These are phyloP conservation scores for Zarea fungicola DNA, from an alignment of 2,329 filamentous ascomycete genomes.

Conservation along the genomic window DNA sequence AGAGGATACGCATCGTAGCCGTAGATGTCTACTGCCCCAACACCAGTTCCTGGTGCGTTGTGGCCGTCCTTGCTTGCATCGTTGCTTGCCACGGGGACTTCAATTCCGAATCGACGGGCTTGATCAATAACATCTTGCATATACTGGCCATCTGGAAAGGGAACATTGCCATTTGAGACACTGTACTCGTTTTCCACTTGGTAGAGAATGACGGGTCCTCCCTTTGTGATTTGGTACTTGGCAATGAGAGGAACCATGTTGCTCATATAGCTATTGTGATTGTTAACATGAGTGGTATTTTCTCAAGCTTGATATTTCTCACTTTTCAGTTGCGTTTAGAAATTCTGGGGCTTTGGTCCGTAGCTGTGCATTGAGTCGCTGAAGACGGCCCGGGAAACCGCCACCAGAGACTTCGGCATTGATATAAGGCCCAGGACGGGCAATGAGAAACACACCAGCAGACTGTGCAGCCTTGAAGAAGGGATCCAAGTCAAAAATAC, in stretches of 20 bases:
- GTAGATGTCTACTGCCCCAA: conserved; percentile 30
- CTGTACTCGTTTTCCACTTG: conserved; percentile 68
- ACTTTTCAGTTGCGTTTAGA: conserved; percentile 57
- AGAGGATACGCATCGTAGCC: conserved; percentile 44
- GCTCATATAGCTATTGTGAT: conserved; percentile 44
- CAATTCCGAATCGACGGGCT: conserved; percentile 56
- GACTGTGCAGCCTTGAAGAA: conserved; percentile 64
- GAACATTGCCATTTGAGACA: conserved; percentile 26
- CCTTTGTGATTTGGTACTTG: conserved; percentile 67
- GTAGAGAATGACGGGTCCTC: conserved; percentile 63
- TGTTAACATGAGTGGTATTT: neutral
- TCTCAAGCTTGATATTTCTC: conserved; percentile 17
- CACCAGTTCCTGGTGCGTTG: conserved; percentile 17
- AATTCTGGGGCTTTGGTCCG: conserved; percentile 53
- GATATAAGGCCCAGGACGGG: conserved; percentile 61
- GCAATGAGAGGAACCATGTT: conserved; percentile 57
- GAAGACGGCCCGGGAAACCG: conserved; percentile 69
- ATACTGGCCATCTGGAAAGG: conserved; percentile 59
- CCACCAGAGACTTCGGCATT: conserved; percentile 65
- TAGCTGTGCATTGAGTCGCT: conserved; percentile 52
- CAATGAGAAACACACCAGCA: conserved; percentile 66
- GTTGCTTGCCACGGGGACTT: conserved; percentile 66
- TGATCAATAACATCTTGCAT: conserved; percentile 63
- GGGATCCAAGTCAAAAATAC: conserved; percentile 61
- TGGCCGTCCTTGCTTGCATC: conserved; percentile 45